phyloP scores from a whole-genome alignment of 192 early-diverging fungal genomes.

The Umbelopsis ramanniana region DNA sequence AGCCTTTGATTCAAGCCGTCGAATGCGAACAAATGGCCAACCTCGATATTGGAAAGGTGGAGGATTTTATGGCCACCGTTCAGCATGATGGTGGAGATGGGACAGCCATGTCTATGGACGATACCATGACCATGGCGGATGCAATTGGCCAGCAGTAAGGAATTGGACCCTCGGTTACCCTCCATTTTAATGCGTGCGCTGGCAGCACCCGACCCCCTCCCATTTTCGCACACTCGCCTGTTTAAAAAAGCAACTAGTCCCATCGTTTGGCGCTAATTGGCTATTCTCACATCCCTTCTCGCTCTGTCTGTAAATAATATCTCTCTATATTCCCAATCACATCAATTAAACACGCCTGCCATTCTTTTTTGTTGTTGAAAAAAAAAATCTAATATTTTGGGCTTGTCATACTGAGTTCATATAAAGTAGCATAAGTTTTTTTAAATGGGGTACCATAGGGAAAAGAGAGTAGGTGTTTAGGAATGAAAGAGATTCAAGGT shows the following conservation, averaged over 20 bases:
- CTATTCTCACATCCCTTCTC: background rate
- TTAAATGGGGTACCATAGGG: background rate
- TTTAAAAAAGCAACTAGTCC: background rate
- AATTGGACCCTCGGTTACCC: background rate
- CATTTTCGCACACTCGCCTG: background rate
- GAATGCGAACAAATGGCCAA: conserved; percentile 67
- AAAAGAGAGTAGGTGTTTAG: background rate
- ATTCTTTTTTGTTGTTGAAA: background rate
- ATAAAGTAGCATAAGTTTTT: background rate
- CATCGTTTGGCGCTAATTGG: background rate
- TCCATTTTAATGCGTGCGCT: background rate
- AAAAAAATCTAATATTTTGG: background rate
- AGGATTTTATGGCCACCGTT: conserved; percentile 48
- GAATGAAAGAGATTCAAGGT: background rate
- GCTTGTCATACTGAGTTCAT: background rate
- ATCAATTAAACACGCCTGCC: background rate
- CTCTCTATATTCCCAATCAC: background rate
- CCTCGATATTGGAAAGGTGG: conserved; percentile 49
- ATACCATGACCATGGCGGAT: background rate
- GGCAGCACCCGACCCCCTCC: background rate
- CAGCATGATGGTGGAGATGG: background rate
- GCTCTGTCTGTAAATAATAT: conserved; percentile 15
- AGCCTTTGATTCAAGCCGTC: conserved; percentile 76
- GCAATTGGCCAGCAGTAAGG: background rate
- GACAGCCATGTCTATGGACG: background rate